Percentiles rank a stretch among this genome's conserved stretches.
Conservation (phyloP, 78 protist species). For the Emiliania huxleyi region DNA sequence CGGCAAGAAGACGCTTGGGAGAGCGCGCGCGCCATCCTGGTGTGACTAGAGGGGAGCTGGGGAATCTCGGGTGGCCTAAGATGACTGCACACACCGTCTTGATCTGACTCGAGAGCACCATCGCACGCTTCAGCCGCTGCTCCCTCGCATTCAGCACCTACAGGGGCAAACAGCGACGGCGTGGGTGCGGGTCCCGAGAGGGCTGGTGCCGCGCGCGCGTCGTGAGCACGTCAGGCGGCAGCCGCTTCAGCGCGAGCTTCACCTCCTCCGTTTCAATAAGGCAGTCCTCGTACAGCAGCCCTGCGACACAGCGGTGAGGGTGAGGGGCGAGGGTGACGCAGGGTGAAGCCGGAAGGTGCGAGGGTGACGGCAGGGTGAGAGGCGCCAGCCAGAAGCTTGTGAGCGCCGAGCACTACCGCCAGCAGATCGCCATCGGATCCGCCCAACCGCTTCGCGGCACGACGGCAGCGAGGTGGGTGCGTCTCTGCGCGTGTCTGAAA, state of each 20-base stretch:
- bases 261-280: background rate
- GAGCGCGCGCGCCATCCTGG: no score
- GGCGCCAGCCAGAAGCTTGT: background rate
- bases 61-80: background rate
- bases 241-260: slow-evolving; percentile 14
- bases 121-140: slow-evolving; percentile 25
- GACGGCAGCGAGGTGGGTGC: no score
- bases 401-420: background rate
- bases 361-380: background rate
- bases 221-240: no score
- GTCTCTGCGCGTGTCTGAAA: no score
- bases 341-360: no score
- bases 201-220: no score
- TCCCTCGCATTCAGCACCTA: background rate
- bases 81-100: background rate
- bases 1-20: no score
- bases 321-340: no score
- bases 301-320: background rate
- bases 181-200: no score
- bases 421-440: background rate
- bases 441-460: background rate
- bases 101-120: background rate
- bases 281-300: background rate
- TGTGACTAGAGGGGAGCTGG: background rate
- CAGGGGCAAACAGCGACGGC: no score